Evolutionary conservation across 495 filamentous ascomycete genomes (phyloP), one percentile per base, ranked within the genome.

Genomic region (Neurospora sp.): DNA sequence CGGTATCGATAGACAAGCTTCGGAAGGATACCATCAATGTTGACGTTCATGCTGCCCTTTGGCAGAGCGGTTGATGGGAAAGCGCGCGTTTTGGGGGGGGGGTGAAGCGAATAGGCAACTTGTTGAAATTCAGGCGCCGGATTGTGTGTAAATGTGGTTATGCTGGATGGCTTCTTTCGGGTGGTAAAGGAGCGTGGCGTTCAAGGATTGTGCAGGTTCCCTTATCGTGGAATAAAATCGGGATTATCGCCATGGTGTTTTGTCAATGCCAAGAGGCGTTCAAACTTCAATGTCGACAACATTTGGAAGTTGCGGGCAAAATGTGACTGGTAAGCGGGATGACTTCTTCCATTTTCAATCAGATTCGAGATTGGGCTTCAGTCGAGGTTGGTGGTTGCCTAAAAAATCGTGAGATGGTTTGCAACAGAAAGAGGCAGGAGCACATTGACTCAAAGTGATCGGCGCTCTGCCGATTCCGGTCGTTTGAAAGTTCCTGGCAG

Each of bases 1-100:
- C 82, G 11, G 80, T 82, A 74, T 82, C 81, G 73, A 46, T 74
- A 60, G 72, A 77, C 10, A 77, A 74, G 14, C 75, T 86, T 69
- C 72, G 66, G 9, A 76, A 71, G 6, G 77, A 80, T 8, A 80
- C 78, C 39, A 80, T 80, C 42, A 76, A 76, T 9, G 72, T 74
- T 0, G 74, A 75, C n/a, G 74, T 74, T 23, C 81, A 83, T 62
- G 74, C 78, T 5, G 81, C 75, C 27, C 31, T 81, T 39, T 73
- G 77, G 66, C 40, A 38, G 18, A 35, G 27, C 3, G 54, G 27
- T 62, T 62, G 54, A 60, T 35, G 35, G 35, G 35, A 35, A 35
- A 35, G 35, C 35, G 35, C 35, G 35, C 35, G 35, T 35, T 35
- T 35, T 35, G 35, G 35, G 35, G 27, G 35, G 35, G 27, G 3